Evolutionary conservation across 139 green algal genomes (phyloP), one percentile per base, ranked within the genome.

Genomic region (Chlorella vulgaris): DNA sequence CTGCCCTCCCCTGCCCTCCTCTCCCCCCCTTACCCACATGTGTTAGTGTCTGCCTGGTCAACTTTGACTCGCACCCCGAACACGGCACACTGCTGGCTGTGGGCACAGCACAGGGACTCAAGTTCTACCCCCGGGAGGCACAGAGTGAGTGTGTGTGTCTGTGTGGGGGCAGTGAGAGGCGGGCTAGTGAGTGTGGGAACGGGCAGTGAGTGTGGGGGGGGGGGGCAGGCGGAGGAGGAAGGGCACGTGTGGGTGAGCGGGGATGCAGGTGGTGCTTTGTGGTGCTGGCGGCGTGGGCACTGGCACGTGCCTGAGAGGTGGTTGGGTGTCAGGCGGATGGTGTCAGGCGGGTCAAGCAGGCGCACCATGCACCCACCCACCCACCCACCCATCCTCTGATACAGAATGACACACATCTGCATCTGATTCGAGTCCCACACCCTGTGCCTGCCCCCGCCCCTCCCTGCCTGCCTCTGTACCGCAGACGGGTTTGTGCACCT

Each of bases 31-130:
- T 10, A 10, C 13, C 47, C 61, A 29, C 69, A n/a, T n/a, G n/a
- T n/a, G n/a, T n/a, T n/a, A 78, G 84, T 84, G 87, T 96, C 86
- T 90, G 81, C 70, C 85, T 96, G 33, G 92, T 93, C 35, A 73
- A 80, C 40, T 95, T 99, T 84, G 76, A 78, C 24, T 76, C 47
- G 24, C 58, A 75, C 18, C 78, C 81, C 21, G 81, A 79, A 2
- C 60, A 76, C 29, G 86, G 83, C 43, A 78, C 69, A 35, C 75
- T 98, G 84, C 86, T 99, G 74, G 91, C 84, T 13, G 94, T 98
- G 58, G 96, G 95, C 71, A 96, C 92, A 0, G 93, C 86, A 15
- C 89, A 94, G 84, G 88, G 83, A 22, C 89, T 99, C 76, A 85
- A 85, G 50, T 98, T 97, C 89, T 90, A 93, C 78, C 96, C 96